Percentiles rank a stretch among this genome's conserved stretches.
Evolutionary conservation across 139 green algal species (phyloP).

Genomic region (Deuterostichococcus epilithicus): DNA sequence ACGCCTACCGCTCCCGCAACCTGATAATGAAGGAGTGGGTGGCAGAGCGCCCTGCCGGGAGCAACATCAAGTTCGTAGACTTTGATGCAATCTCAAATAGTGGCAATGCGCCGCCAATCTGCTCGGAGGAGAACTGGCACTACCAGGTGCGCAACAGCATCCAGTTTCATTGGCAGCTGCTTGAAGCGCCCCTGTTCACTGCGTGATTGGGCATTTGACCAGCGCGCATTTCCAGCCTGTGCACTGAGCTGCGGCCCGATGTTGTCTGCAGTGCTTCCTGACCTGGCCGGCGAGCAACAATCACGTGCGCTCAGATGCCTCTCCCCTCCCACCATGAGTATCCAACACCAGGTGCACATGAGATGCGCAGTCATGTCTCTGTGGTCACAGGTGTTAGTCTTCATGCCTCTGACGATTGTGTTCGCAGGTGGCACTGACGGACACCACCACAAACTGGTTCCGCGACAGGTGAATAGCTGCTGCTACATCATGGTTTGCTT

Average conservation of each 20-base stretch:
- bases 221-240: too few species aligned
- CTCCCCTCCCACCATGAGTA: too few species aligned
- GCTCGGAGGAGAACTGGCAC: neutral
- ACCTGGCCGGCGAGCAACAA: neutral
- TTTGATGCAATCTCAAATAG: neutral
- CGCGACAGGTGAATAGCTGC: conserved; percentile 10
- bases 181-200: too few species aligned
- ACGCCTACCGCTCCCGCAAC: neutral
- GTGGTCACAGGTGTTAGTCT: too few species aligned
- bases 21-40: neutral
- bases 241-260: too few species aligned
- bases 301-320: neutral
- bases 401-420: too few species aligned
- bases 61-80: neutral
- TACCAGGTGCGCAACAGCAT: neutral
- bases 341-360: too few species aligned
- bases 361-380: too few species aligned
- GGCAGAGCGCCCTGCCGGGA: neutral
- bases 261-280: neutral
- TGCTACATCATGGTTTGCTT: too few species aligned
- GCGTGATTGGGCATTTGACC: too few species aligned
- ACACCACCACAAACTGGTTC: conserved; percentile 7
- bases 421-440: conserved; percentile 6
- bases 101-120: neutral
- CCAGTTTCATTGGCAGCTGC: neutral